Conservation (phyloP, 495 filamentous ascomycete species). For the Usnea hakonensis region DNA sequence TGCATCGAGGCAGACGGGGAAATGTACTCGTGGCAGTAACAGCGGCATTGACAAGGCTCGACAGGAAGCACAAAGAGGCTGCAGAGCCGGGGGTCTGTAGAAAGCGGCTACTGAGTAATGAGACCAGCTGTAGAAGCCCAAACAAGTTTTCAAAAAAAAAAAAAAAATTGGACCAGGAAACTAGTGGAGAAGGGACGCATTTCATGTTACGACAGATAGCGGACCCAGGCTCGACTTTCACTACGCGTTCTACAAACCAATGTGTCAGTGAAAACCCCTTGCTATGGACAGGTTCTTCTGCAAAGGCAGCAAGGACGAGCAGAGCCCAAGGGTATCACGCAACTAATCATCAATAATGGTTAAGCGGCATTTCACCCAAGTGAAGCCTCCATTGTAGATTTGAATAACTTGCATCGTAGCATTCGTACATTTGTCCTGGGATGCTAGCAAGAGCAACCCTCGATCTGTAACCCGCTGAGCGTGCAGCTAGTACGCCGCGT, state of each 20-base stretch:
- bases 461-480: neutral
- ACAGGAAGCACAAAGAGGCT: too few relatives aligned
- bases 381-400: constrained; percentile 26
- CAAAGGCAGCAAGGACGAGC: neutral
- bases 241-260: neutral
- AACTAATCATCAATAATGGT: constrained; percentile 24
- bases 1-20: neutral
- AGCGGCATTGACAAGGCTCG: too few relatives aligned
- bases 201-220: too few relatives aligned
- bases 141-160: too few relatives aligned
- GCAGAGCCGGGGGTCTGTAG: too few relatives aligned
- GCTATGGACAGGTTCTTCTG: neutral
- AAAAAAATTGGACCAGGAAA: too few relatives aligned
- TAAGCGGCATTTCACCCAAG: constrained; percentile 27
- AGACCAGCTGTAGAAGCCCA: too few relatives aligned
- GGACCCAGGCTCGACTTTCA: neutral
- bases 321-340: constrained; percentile 5
- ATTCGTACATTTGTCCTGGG: neutral
- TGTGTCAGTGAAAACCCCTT: neutral
- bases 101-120: too few relatives aligned
- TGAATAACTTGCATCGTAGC: constrained; percentile 17
- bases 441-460: constrained; percentile 2
- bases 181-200: too few relatives aligned
- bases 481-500: neutral
- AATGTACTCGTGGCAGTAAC: too few relatives aligned